phyloP scores from a whole-genome alignment of 129 eudicot genomes.

The Flaveria bidentis region DNA sequence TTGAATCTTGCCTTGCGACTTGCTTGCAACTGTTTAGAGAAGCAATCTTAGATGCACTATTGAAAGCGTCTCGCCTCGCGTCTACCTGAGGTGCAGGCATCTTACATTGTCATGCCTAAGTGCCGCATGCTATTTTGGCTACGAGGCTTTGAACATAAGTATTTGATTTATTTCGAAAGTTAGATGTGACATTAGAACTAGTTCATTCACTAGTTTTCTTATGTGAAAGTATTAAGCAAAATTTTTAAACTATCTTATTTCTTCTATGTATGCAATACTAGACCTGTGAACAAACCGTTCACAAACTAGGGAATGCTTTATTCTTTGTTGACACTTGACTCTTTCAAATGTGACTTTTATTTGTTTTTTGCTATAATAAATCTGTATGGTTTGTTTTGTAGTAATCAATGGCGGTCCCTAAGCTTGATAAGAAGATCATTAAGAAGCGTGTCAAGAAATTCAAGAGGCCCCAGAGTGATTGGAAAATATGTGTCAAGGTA shows the following conservation, averaged over 20 bases:
- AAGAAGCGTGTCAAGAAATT: constrained; percentile 89
- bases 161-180: background rate
- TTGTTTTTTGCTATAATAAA: background rate
- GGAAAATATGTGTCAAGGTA: constrained; percentile 74
- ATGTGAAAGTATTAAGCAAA: background rate
- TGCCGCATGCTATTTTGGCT: background rate
- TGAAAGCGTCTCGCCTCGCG: background rate
- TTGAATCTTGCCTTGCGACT: background rate
- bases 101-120: background rate
- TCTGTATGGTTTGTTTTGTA: background rate
- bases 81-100: background rate
- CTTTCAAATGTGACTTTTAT: background rate
- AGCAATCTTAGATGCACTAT: background rate
- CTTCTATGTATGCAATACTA: background rate
- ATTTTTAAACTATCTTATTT: background rate
- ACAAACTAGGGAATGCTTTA: background rate
- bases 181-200: background rate
- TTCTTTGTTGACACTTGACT: background rate
- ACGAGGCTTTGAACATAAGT: background rate
- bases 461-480: constrained; percentile 82
- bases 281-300: too few relatives aligned
- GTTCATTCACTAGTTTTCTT: background rate
- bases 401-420: constrained; percentile 72
- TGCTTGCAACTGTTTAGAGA: background rate
- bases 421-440: constrained; percentile 72